Conservation (phyloP, 2,329 filamentous ascomycete genomes). For the Pleoardoris graminearum region DNA sequence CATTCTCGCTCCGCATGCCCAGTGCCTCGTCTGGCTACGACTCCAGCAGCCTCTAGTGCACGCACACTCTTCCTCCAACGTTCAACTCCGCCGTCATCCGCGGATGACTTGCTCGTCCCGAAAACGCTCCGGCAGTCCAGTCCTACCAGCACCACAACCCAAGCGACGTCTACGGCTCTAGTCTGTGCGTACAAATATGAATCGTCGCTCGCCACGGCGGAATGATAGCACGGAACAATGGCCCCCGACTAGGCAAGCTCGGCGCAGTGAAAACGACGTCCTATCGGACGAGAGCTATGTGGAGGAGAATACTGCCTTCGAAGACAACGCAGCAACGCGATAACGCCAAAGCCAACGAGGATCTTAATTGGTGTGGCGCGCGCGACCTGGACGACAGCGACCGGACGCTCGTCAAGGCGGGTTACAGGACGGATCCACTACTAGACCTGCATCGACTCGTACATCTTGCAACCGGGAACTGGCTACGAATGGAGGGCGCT, state of each 20-base stretch:
- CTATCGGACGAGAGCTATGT: conserved; percentile 12
- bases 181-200: conserved; percentile 1
- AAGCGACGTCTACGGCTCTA: conserved; percentile 1
- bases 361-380: no score
- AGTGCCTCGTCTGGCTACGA: no score
- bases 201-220: background rate
- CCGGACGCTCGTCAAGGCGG: no score
- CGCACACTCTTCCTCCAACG: no score
- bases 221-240: conserved; percentile 1
- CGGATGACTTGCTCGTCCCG: no score
- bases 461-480: conserved; percentile 21
- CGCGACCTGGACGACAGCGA: no score
- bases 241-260: background rate
- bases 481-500: conserved; percentile 10
- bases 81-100: no score
- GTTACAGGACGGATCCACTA: background rate
- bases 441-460: conserved; percentile 18
- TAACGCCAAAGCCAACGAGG: background rate
- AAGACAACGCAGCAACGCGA: conserved; percentile 10
- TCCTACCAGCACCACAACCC: background rate
- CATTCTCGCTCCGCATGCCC: no score
- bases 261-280: conserved; percentile 6
- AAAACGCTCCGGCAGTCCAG: background rate
- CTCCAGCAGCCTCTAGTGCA: no score
- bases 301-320: conserved; percentile 13